Percentiles rank a stretch among this genome's conserved stretches.
These are phyloP conservation scores for Yamadazyma diddensiae DNA, from an alignment of 1,139 yeast genomes.

Conservation along the genomic window DNA sequence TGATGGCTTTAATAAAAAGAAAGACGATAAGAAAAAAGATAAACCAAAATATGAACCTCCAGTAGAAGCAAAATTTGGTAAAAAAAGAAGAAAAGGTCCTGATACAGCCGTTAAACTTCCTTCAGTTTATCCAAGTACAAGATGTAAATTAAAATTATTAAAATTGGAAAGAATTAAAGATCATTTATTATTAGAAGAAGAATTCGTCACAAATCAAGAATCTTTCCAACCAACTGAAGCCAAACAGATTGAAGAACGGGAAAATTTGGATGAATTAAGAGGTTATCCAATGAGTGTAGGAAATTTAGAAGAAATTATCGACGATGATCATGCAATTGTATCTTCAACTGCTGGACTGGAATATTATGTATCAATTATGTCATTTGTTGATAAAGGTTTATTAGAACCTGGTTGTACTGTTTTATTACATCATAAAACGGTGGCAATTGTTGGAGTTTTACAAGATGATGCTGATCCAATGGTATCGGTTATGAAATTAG, in stretches of 20 bases:
- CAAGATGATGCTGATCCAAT: slow-evolving; percentile 98
- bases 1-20: slow-evolving; percentile 56
- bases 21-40: slow-evolving; percentile 75
- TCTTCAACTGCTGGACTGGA: slow-evolving; percentile 96
- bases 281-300: slow-evolving; percentile 98
- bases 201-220: slow-evolving; percentile 93
- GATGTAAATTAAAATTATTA: slow-evolving; percentile 86
- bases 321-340: slow-evolving; percentile 98
- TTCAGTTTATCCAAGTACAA: slow-evolving; percentile 82
- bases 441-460: slow-evolving; percentile 85
- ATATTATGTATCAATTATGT: slow-evolving; percentile 90
- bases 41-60: slow-evolving; percentile 98
- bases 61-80: slow-evolving; percentile 89
- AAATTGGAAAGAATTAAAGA: slow-evolving; percentile 97
- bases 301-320: slow-evolving; percentile 92
- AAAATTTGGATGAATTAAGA: slow-evolving; percentile 90
- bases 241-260: slow-evolving; percentile 93
- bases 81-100: slow-evolving; percentile 89
- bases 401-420: slow-evolving; percentile 99
- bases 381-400: slow-evolving; percentile 96
- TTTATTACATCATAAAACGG: slow-evolving; percentile 90
- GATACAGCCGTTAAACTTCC: slow-evolving; percentile 89
- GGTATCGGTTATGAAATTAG: slow-evolving; percentile 96
- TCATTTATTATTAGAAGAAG: slow-evolving; percentile 91
- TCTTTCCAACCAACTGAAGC: slow-evolving; percentile 95